A percentile compares a stretch with the other conserved stretches of the same genome.
Evolutionary conservation across 1,139 yeast genomes (phyloP).

Genomic region (Magnusiomyces ingens): DNA sequence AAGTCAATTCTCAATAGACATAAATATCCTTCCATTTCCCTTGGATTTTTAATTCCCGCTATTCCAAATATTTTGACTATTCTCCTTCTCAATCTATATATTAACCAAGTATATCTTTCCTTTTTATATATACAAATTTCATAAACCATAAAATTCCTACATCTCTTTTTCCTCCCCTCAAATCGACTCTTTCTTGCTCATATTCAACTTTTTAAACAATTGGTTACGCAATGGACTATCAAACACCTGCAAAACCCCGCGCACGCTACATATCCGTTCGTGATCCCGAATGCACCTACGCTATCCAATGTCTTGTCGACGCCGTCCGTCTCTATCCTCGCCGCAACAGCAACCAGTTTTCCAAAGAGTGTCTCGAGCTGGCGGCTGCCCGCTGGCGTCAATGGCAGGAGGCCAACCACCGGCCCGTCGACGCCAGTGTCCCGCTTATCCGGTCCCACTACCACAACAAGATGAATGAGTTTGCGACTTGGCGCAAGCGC

Average conservation of each 20-base stretch:
- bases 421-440: constrained; percentile 1
- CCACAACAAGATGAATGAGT: constrained; percentile 7
- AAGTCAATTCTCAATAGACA: too few species aligned
- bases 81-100: too few species aligned
- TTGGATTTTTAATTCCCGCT: too few species aligned
- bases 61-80: too few species aligned
- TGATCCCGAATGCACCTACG: constrained; percentile 4
- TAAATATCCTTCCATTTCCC: too few species aligned
- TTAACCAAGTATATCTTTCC: too few species aligned
- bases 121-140: too few species aligned
- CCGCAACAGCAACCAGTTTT: constrained; percentile 4
- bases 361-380: constrained; percentile 1
- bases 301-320: constrained; percentile 1
- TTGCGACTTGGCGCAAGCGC: constrained; percentile 2
- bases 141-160: too few species aligned
- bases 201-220: too few species aligned
- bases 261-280: constrained; percentile 3
- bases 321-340: constrained; percentile 1
- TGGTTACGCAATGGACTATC: too few species aligned
- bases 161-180: too few species aligned
- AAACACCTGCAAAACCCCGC: not conserved
- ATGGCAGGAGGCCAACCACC: constrained; percentile 1
- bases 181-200: too few species aligned
- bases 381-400: constrained; percentile 3
- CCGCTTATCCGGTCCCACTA: constrained; percentile 3